Evolutionary conservation across 1,139 yeast genomes (phyloP).

Genomic region (Lodderomyces parapsilosis): DNA sequence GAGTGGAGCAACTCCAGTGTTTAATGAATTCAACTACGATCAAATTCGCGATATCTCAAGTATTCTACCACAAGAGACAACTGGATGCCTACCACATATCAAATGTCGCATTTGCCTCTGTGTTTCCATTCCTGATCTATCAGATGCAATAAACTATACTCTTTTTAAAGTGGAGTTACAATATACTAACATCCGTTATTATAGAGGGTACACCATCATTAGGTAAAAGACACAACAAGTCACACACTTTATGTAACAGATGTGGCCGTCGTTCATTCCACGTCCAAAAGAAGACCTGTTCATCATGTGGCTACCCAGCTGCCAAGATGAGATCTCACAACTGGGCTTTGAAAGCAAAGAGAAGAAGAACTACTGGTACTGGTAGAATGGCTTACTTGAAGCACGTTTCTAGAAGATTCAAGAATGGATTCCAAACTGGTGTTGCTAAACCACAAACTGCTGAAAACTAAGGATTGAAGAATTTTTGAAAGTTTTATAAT

Average conservation of each 20-base stretch:
- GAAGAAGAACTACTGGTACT: constrained; percentile 99
- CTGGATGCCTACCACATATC: too few relatives aligned
- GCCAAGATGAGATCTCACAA: constrained; percentile 98
- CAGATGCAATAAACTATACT: neutral
- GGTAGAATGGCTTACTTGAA: constrained; percentile 99
- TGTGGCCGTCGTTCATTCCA: constrained; percentile 99
- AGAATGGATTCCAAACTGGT: constrained; percentile 97
- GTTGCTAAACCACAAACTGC: constrained; percentile 55
- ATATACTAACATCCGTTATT: constrained; percentile 15
- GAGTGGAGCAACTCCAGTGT: neutral
- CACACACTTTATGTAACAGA: constrained; percentile 99
- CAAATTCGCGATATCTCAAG: too few relatives aligned
- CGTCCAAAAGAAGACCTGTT: constrained; percentile 98
- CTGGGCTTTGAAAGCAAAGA: constrained; percentile 99
- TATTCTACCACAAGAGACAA: too few relatives aligned
- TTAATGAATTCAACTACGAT: too few relatives aligned
- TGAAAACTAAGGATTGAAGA: neutral
- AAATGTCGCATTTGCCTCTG: too few relatives aligned
- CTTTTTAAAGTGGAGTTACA: neutral
- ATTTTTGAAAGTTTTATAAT: neutral
- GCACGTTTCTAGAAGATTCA: constrained; percentile 96
- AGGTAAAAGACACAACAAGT: constrained; percentile 99
- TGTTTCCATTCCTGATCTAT: too few relatives aligned
- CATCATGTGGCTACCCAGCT: constrained; percentile 99
- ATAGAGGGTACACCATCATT: constrained; percentile 99